phyloP scores from a whole-genome alignment of 495 filamentous ascomycete genomes.

The Penicillium angulare region DNA sequence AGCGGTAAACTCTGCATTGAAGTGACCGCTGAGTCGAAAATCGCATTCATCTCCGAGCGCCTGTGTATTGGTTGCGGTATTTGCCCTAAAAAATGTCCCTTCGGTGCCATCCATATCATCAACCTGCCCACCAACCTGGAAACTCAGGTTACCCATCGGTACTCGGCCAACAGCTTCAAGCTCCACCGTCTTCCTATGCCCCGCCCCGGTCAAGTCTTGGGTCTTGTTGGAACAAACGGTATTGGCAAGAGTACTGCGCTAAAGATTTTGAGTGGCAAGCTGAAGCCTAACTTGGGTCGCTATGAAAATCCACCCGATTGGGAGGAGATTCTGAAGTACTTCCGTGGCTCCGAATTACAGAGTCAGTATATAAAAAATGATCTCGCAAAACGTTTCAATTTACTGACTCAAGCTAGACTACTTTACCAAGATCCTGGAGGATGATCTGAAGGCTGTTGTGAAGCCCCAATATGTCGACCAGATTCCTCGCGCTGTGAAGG shows the following conservation, averaged over 20 bases:
- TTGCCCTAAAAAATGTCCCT: slow-evolving; percentile 99
- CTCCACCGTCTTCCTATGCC: slow-evolving; percentile 94
- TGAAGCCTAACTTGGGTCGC: slow-evolving; percentile 94
- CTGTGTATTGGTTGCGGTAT: slow-evolving; percentile 99
- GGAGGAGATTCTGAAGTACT: slow-evolving; percentile 98
- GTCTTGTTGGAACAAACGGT: slow-evolving; percentile 97
- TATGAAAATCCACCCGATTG: slow-evolving; percentile 97
- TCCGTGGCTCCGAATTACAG: slow-evolving; percentile 94
- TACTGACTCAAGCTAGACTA: slow-evolving; percentile 62
- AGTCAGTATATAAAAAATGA: slow-evolving; percentile 53
- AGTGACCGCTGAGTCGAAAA: slow-evolving; percentile 83
- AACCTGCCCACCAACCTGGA: slow-evolving; percentile 98
- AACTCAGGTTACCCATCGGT: slow-evolving; percentile 94
- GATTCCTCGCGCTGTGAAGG: slow-evolving; percentile 86
- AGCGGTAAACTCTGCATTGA: slow-evolving; percentile 98
- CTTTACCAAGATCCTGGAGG: slow-evolving; percentile 96
- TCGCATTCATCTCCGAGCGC: slow-evolving; percentile 95
- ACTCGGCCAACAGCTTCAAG: slow-evolving; percentile 99
- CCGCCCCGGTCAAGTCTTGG: slow-evolving; percentile 92
- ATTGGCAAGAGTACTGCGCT: slow-evolving; percentile 98
- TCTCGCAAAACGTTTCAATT: not conserved
- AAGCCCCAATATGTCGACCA: slow-evolving; percentile 99
- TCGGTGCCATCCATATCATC: slow-evolving; percentile 98
- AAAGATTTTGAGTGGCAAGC: slow-evolving; percentile 95
- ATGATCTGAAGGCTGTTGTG: slow-evolving; percentile 92